phyloP scores from a whole-genome alignment of 805 yeast species.

The Grigorovia humatica region DNA sequence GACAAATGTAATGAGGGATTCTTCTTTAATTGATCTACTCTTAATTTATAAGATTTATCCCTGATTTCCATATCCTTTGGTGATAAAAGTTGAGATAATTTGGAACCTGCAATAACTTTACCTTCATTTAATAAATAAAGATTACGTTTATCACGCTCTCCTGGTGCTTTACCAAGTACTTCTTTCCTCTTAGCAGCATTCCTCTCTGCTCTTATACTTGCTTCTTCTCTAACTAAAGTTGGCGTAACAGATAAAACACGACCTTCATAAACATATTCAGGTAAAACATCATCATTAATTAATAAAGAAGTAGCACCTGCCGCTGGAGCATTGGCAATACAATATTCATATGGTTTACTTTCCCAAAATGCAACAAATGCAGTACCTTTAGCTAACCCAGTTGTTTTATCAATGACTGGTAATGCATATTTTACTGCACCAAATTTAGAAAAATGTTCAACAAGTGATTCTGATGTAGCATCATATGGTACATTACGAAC shows the following conservation, averaged over 20 bases:
- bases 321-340: constrained; percentile 72
- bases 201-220: constrained; percentile 59
- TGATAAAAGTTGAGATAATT: constrained; percentile 58
- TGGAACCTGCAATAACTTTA: constrained; percentile 70
- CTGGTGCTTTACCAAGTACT: constrained; percentile 67
- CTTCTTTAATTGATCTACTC: constrained; percentile 82
- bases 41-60: constrained; percentile 73
- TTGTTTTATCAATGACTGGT: constrained; percentile 78
- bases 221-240: constrained; percentile 81
- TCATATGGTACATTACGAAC: constrained; percentile 92
- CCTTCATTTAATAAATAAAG: constrained; percentile 88
- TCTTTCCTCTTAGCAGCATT: constrained; percentile 66
- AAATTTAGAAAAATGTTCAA: constrained; percentile 67
- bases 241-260: constrained; percentile 76
- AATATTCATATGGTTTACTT: constrained; percentile 51
- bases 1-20: constrained; percentile 88
- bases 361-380: constrained; percentile 83
- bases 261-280: constrained; percentile 85
- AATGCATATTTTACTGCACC: constrained; percentile 88
- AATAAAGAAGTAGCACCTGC: constrained; percentile 53
- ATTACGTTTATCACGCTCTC: constrained; percentile 74
- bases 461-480: constrained; percentile 70
- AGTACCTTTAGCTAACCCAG: constrained; percentile 85
- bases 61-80: constrained; percentile 74
- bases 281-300: constrained; percentile 85